Base-by-base conservation (phyloP, 495 filamentous ascomycete species). In the Neurospora discreta region DNA sequence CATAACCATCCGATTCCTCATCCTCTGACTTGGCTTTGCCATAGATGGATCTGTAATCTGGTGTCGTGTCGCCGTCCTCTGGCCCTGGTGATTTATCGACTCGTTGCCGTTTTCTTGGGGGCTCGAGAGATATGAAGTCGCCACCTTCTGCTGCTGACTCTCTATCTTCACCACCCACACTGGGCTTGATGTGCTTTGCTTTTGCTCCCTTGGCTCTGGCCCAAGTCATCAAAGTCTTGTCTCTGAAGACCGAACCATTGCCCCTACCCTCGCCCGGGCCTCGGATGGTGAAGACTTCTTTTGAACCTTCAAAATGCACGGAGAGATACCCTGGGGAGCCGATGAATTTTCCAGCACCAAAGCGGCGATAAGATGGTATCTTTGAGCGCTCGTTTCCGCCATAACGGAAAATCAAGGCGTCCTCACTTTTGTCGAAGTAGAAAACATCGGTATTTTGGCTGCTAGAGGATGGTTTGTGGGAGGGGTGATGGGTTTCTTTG, bases 1-100 rank as follows among this genome's bases (percentile, higher is more conserved):
- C 26, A 3, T 89, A 87, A 46, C 75, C 78, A 39, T 91, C 85
- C 2, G 74, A 74, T 38, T 78, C 74, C 9, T 76, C 6, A 18
- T 65, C 80, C 18, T 78, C 69, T 33, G 18, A 69, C 72, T 84
- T 91, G 26, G 86, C 85, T 77, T 90, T 90, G 26, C 88, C 88
- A 70, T 90, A 83, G 20, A 94, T 90, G 36, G 91, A 93, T 44
- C 91, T 86, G 74, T 93, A 94, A 65, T 89, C 85, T 69, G 84
- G 84, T 81, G 10, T 89, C 86, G 30, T 20, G 65, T 87, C 81
- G 16, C 81, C 52, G 8, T 33, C 80, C 0, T 83, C 84, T 3
- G 75, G 78, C 26, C 69, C 74, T 0, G 77, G 69, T 30, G 72
- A 73, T 40, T 68, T 73, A 10, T 72, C 70, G n/a, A 52, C 73